Evolutionary conservation across 1,284 basidiomycete species (phyloP).

Genomic region (Singerocomus inundabilis): DNA sequence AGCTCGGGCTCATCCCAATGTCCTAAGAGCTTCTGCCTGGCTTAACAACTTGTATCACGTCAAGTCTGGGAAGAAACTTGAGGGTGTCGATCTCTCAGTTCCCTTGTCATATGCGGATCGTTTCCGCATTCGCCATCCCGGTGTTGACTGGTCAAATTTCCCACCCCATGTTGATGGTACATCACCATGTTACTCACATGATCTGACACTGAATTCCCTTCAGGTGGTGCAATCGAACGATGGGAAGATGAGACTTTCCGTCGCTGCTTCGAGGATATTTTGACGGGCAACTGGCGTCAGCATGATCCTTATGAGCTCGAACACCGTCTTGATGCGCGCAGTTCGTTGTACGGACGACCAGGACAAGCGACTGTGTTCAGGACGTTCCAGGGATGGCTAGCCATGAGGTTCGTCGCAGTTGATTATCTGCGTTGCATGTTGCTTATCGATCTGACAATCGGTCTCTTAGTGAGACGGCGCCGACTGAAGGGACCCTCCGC

Average conservation of each 20-base stretch:
- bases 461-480: slow-evolving; percentile 57
- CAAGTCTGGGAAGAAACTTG: slow-evolving; percentile 37
- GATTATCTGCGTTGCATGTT: neutral
- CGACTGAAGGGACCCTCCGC: slow-evolving; percentile 73
- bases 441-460: neutral
- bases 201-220: neutral
- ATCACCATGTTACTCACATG: slow-evolving; percentile 5
- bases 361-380: slow-evolving; percentile 71
- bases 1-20: slow-evolving; percentile 73
- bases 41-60: slow-evolving; percentile 63
- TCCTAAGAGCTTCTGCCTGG: slow-evolving; percentile 60
- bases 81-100: slow-evolving; percentile 63
- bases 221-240: slow-evolving; percentile 77
- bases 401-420: slow-evolving; percentile 48
- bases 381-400: slow-evolving; percentile 79
- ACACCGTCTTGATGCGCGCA: slow-evolving; percentile 59
- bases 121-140: slow-evolving; percentile 79
- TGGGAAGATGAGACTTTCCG: slow-evolving; percentile 81
- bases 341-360: slow-evolving; percentile 58
- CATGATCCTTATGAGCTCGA: slow-evolving; percentile 72
- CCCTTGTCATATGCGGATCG: slow-evolving; percentile 81
- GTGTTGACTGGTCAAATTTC: slow-evolving; percentile 61
- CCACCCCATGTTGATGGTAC: slow-evolving; percentile 78
- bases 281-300: slow-evolving; percentile 64
- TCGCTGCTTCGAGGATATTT: slow-evolving; percentile 62